Evolutionary conservation across 164 flowering plant species (phyloP), one percentile per base, ranked within the genome.

Genomic region (Aristolochia contorta): DNA sequence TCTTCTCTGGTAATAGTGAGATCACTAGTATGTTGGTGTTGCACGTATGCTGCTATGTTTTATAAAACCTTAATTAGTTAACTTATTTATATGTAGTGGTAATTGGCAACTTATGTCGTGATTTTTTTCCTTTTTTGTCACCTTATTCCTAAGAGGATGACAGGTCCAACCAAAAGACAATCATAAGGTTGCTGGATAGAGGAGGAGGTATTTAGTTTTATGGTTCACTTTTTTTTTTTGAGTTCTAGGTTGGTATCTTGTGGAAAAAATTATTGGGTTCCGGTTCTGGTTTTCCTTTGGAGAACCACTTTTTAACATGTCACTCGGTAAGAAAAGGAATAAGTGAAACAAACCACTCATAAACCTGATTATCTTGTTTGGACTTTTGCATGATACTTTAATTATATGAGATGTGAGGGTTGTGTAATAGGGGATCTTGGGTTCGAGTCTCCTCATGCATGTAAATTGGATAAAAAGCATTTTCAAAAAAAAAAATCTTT

Each of bases 171-270:
- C 16, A 77, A 77, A 68, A 83, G 87, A 12, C 75, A 85, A 4
- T 74, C 80, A 21, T 78, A 73, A 57, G 87, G 84, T 56, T 82
- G 84, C 60, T 85, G 87, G 91, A 82, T 87, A 20, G 71, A 66
- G 55, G 67, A 74, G 64, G 86, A 80, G 81, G 90, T 79, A 15
- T 59, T 77, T 65, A 21, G 16, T 41, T 60, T 22, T 21, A 58
- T n/a, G 20, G 14, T 23, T 47, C 6, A 21, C 23, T 25, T 13
- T 16, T 9, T 5, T 16, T 1, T 10, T 20, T 4, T 6, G 0
- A 24, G 15, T 10, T 47, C 15, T 56, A 0, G 12, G 3, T 0
- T 41, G 16, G 23, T 58, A 13, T 47, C 16, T 25, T 3, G 14
- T 46, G 37, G 49, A 32, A 19, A 37, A 5, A 43, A 46, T 12